Conservation (phyloP, 2,329 filamentous ascomycete genomes). For the Cercospora zeina region DNA sequence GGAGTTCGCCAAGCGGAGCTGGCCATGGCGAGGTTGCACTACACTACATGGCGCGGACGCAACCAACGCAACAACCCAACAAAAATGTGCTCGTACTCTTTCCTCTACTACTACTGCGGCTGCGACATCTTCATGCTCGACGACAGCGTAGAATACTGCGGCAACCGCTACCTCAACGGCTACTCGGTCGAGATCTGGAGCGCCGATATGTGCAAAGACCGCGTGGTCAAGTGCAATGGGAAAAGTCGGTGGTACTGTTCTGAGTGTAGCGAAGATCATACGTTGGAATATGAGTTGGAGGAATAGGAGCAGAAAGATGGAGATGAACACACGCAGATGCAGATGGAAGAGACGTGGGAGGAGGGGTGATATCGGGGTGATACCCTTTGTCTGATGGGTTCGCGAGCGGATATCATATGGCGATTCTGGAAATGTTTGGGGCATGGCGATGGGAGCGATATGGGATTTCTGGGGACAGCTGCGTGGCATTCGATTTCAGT, state of each 20-base stretch:
- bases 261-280: slow-evolving; percentile 30
- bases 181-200: slow-evolving; percentile 53
- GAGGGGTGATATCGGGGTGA: not conserved
- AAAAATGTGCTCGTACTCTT: slow-evolving; percentile 51
- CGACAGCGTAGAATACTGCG: slow-evolving; percentile 50
- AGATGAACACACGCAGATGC: slow-evolving; percentile 62
- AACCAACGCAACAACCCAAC: not conserved
- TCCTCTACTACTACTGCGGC: slow-evolving; percentile 52
- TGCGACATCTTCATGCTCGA: slow-evolving; percentile 53
- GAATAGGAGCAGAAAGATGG: slow-evolving; percentile 72
- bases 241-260: slow-evolving; percentile 23
- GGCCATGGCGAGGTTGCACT: too few relatives aligned
- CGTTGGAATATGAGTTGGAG: slow-evolving; percentile 29
- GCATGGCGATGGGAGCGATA: not conserved
- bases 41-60: not conserved
- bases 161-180: slow-evolving; percentile 47
- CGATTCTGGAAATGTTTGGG: not conserved
- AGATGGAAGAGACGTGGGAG: not conserved
- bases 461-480: not conserved
- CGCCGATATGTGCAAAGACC: slow-evolving; percentile 46
- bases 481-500: not conserved
- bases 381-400: not conserved
- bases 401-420: not conserved
- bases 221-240: slow-evolving; percentile 20
- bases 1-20: too few relatives aligned